These are phyloP conservation scores for Candida ascalaphidarum DNA, from an alignment of 805 yeast species.

Conservation along the genomic window DNA sequence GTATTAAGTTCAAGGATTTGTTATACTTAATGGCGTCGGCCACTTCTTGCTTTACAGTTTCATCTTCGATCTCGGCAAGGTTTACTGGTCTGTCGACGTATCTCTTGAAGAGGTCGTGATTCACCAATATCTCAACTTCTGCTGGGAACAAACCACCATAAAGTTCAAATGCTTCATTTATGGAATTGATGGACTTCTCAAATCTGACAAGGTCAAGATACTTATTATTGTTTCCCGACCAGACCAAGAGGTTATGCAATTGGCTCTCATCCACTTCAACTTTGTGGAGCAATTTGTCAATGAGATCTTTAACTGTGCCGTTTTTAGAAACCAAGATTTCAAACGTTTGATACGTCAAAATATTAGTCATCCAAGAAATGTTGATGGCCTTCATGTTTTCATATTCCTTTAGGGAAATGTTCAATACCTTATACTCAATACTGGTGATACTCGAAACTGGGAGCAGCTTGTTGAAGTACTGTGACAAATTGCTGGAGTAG, in stretches of 20 bases:
- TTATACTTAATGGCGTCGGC: constrained; percentile 11
- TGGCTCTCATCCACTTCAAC: constrained; percentile 42
- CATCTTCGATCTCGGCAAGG: constrained; percentile 17
- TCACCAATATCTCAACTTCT: constrained; percentile 29
- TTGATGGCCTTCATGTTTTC: constrained; percentile 66
- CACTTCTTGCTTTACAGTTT: constrained; percentile 9
- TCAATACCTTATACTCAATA: constrained; percentile 71
- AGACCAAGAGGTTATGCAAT: constrained; percentile 40
- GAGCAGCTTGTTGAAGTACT: constrained; percentile 32
- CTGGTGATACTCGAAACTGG: constrained; percentile 34
- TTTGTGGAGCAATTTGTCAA: constrained; percentile 49
- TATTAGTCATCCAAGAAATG: constrained; percentile 63
- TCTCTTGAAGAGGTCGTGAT: constrained; percentile 25
- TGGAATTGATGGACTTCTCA: constrained; percentile 23
- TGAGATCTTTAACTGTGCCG: constrained; percentile 47
- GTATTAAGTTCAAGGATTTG: constrained; percentile 37
- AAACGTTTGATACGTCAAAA: constrained; percentile 58
- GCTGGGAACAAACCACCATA: constrained; percentile 36
- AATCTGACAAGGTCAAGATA: constrained; percentile 29
- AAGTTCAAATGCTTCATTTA: constrained; percentile 26
- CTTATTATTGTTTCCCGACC: constrained; percentile 43
- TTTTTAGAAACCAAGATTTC: constrained; percentile 64
- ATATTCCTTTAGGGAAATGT: constrained; percentile 63
- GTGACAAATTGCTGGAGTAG: constrained; percentile 25
- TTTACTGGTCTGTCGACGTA: constrained; percentile 11